These are phyloP conservation scores for Neodidymelliopsis sp. DNA, from an alignment of 2,329 filamentous ascomycete genomes.

Conservation along the genomic window DNA sequence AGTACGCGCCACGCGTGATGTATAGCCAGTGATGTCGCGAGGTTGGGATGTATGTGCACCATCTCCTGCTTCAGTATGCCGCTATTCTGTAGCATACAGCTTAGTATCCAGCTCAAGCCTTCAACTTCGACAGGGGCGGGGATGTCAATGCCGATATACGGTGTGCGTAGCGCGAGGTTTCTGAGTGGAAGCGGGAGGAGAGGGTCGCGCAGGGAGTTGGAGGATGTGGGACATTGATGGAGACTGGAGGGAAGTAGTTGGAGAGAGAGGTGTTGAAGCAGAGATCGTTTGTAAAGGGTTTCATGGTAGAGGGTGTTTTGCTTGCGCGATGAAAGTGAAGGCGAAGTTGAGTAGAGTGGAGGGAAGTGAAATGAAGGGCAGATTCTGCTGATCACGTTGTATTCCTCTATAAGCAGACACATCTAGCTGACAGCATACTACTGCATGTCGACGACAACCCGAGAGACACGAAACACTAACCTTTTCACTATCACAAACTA, in stretches of 20 bases:
- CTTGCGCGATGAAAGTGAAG: neutral
- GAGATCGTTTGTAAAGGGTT: neutral
- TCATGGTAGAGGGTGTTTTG: neutral
- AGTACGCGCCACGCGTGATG: constrained; percentile 31
- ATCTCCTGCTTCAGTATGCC: constrained; percentile 5
- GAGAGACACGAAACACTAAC: too few relatives aligned
- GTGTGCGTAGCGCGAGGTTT: constrained; percentile 11
- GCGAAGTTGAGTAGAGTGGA: too few relatives aligned
- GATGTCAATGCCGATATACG: constrained; percentile 34
- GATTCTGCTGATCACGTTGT: too few relatives aligned
- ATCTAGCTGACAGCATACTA: too few relatives aligned
- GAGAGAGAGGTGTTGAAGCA: too few relatives aligned
- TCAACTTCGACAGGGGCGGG: constrained; percentile 14
- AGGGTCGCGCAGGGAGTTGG: constrained; percentile 23
- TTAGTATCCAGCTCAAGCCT: constrained; percentile 29
- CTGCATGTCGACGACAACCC: too few relatives aligned
- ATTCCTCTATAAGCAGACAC: too few relatives aligned
- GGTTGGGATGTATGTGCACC: constrained; percentile 13
- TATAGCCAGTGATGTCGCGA: constrained; percentile 23
- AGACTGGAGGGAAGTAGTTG: neutral
- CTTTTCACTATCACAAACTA: too few relatives aligned
- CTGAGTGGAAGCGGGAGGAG: constrained; percentile 8
- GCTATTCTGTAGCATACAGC: constrained; percentile 27
- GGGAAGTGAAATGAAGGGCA: too few relatives aligned
- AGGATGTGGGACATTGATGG: constrained; percentile 35